Evolutionary conservation across 345 rosid genomes (phyloP).

Genomic region (Syzygium grande): DNA sequence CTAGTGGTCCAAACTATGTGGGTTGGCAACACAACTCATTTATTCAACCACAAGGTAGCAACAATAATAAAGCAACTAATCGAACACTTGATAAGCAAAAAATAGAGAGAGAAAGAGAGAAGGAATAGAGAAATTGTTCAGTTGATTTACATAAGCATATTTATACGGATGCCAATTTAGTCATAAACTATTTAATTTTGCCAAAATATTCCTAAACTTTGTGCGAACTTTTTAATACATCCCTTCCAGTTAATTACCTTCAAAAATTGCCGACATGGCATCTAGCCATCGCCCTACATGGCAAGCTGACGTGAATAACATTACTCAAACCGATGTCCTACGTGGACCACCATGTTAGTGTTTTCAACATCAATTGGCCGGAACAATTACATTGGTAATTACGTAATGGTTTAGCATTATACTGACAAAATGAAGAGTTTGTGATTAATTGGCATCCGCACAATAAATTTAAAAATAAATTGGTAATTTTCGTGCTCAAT

Average conservation of each 20-base stretch:
- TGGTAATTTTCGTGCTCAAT: too few relatives aligned
- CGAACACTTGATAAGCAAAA: neutral
- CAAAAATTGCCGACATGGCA: neutral
- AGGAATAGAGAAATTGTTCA: too few relatives aligned
- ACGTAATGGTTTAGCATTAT: neutral
- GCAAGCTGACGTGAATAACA: neutral
- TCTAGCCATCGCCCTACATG: neutral
- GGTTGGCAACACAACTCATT: neutral
- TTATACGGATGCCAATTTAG: neutral
- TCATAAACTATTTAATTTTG: too few relatives aligned
- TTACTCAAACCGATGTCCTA: neutral
- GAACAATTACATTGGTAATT: neutral
- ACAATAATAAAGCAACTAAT: neutral
- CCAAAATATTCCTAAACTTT: neutral
- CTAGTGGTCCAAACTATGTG: neutral
- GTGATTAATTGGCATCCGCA: too few relatives aligned
- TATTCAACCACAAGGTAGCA: neutral
- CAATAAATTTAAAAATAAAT: too few relatives aligned
- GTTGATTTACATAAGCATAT: too few relatives aligned
- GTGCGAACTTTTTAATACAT: neutral
- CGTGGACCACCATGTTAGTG: neutral
- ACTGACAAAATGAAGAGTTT: rapidly evolving
- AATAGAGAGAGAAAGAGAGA: too few relatives aligned
- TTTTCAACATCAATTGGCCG: neutral
- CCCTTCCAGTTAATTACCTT: neutral